A percentile compares a stretch with the other conserved stretches of the same genome.
These are phyloP conservation scores for Crithidia sp. DNA, from an alignment of 208 protist species.

Conservation along the genomic window DNA sequence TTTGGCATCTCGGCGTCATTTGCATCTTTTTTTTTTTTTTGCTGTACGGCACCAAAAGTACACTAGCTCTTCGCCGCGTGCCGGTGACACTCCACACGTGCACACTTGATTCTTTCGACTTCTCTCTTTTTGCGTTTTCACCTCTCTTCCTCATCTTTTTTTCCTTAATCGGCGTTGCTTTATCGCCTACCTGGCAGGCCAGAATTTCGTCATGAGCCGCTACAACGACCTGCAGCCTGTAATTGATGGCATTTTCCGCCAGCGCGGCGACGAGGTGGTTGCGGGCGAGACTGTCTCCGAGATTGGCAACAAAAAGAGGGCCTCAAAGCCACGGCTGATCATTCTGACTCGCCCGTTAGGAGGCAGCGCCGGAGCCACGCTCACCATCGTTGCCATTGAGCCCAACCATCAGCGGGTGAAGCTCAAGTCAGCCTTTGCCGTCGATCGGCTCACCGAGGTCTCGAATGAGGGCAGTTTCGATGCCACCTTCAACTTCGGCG, in stretches of 20 bases:
- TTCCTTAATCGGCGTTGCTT: slow-evolving; percentile 1
- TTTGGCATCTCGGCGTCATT: slow-evolving; percentile 1
- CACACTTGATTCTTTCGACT: slow-evolving; percentile 8
- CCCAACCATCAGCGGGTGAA: slow-evolving; percentile 48
- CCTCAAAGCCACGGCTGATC: slow-evolving; percentile 55
- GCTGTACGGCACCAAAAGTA: background rate
- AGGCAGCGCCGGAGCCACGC: slow-evolving; percentile 28
- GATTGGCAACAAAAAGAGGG: slow-evolving; percentile 50
- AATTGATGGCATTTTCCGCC: slow-evolving; percentile 69
- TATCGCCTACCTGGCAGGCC: background rate
- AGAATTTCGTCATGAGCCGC: slow-evolving; percentile 38
- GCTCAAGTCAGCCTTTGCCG: slow-evolving; percentile 71
- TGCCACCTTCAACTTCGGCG: slow-evolving; percentile 85
- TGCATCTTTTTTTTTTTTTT: slow-evolving; percentile 14
- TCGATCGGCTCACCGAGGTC: slow-evolving; percentile 74
- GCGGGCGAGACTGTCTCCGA: slow-evolving; percentile 77
- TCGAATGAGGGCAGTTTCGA: slow-evolving; percentile 81
- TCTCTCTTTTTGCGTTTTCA: slow-evolving; percentile 15
- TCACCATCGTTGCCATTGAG: slow-evolving; percentile 48
- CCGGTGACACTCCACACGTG: background rate
- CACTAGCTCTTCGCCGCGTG: background rate
- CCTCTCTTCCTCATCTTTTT: slow-evolving; percentile 22
- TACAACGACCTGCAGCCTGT: slow-evolving; percentile 52
- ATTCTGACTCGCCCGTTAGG: slow-evolving; percentile 59
- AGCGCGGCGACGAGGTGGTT: slow-evolving; percentile 79